These are phyloP conservation scores for Claviceps monticola DNA, from an alignment of 2,329 filamentous ascomycete species.

Conservation along the genomic window DNA sequence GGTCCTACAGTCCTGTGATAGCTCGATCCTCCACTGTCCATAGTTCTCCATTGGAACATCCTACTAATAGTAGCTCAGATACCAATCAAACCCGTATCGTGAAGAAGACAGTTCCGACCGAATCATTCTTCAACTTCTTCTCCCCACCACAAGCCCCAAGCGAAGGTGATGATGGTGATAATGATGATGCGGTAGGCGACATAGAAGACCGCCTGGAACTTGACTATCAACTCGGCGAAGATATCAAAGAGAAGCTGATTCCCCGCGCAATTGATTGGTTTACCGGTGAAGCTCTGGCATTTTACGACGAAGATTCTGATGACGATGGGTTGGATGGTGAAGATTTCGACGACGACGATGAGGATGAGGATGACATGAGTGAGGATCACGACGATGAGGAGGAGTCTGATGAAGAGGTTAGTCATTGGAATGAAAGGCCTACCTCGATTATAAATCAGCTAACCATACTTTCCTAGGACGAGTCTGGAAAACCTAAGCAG, in stretches of 20 bases:
- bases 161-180: constrained; percentile 54
- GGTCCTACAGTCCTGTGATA: constrained; percentile 21
- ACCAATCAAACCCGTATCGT: constrained; percentile 98
- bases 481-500: constrained; percentile 81
- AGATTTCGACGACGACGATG: constrained; percentile 45
- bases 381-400: constrained; percentile 76
- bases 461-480: constrained; percentile 43
- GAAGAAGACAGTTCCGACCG: constrained; percentile 96
- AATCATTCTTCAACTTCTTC: constrained; percentile 99
- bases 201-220: constrained; percentile 97
- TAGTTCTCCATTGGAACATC: background rate
- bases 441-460: constrained; percentile 7
- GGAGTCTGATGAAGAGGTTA: constrained; percentile 65
- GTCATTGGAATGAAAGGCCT: constrained; percentile 11
- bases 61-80: constrained; percentile 43
- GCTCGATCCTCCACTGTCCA: background rate
- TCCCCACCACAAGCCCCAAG: constrained; percentile 78
- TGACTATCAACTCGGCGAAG: constrained; percentile 96
- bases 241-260: constrained; percentile 99
- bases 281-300: constrained; percentile 92
- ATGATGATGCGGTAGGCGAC: constrained; percentile 69
- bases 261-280: constrained; percentile 99
- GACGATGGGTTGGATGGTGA: constrained; percentile 56
- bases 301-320: constrained; percentile 63
- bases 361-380: constrained; percentile 76